A percentile compares a stretch with the other conserved stretches of the same genome.
These are phyloP conservation scores for Paraglomus occultum DNA, from an alignment of 192 early-diverging fungal genomes.

Conservation along the genomic window DNA sequence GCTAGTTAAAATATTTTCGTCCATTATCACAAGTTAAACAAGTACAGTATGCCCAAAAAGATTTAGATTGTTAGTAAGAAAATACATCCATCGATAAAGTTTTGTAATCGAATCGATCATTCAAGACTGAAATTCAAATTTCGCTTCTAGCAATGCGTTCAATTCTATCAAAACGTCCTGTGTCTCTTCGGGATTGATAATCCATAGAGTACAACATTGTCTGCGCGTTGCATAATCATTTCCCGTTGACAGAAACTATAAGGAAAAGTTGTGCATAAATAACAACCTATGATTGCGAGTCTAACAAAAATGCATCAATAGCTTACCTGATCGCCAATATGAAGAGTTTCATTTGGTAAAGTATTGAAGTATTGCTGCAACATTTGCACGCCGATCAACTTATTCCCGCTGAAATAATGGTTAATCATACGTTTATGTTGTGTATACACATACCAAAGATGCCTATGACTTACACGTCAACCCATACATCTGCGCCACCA, in stretches of 20 bases:
- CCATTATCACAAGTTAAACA: too few relatives aligned
- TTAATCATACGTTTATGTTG: not conserved
- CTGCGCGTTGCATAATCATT: slow-evolving; percentile 85
- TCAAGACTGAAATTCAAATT: not conserved
- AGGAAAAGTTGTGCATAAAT: not conserved
- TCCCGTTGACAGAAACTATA: slow-evolving; percentile 82
- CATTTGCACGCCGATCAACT: slow-evolving; percentile 86
- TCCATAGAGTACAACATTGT: slow-evolving; percentile 88
- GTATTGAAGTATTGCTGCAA: slow-evolving; percentile 66
- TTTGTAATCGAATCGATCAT: too few relatives aligned
- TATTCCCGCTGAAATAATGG: slow-evolving; percentile 66
- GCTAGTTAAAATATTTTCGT: too few relatives aligned
- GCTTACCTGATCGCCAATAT: slow-evolving; percentile 81
- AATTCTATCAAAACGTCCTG: slow-evolving; percentile 70
- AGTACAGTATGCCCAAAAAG: too few relatives aligned
- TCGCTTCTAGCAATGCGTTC: slow-evolving; percentile 36
- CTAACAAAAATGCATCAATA: not conserved
- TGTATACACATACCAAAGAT: not conserved
- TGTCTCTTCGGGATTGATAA: slow-evolving; percentile 84
- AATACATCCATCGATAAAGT: too few relatives aligned
- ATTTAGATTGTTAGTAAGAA: too few relatives aligned
- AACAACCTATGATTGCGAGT: not conserved
- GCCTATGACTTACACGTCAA: slow-evolving; percentile 63
- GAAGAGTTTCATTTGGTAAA: slow-evolving; percentile 62
- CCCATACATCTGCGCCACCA: slow-evolving; percentile 88